phyloP scores from a whole-genome alignment of 1,284 basidiomycete genomes.

The Ganoderma leucocontextum region DNA sequence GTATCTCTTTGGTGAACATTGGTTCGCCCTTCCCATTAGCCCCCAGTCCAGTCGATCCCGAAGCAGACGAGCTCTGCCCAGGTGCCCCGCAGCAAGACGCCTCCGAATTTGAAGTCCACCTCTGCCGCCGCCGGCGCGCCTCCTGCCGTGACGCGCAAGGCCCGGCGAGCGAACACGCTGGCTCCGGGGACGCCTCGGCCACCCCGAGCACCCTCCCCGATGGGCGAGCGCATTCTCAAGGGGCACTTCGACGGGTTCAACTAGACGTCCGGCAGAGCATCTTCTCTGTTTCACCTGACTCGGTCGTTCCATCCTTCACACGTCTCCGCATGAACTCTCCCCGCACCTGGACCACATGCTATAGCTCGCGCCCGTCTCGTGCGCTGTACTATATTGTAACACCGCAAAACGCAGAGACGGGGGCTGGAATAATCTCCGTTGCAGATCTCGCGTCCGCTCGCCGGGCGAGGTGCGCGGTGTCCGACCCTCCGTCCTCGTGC shows the following conservation, averaged over 20 bases:
- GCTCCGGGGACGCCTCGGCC: constrained; percentile 51
- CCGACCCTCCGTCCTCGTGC: background rate
- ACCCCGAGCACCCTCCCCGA: constrained; percentile 79
- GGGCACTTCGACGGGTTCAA: constrained; percentile 87
- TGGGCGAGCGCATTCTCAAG: constrained; percentile 85
- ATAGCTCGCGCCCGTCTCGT: background rate
- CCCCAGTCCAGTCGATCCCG: constrained; percentile 29
- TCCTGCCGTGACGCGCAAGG: constrained; percentile 43
- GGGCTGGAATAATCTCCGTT: background rate
- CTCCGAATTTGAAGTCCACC: constrained; percentile 28
- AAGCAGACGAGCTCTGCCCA: constrained; percentile 24
- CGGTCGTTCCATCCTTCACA: background rate
- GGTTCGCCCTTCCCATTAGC: constrained; percentile 22
- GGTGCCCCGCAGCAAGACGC: constrained; percentile 30
- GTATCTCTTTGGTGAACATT: constrained; percentile 1
- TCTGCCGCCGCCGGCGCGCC: constrained; percentile 3
- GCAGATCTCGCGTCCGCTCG: background rate
- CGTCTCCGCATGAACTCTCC: background rate
- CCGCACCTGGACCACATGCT: background rate
- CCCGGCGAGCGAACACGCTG: constrained; percentile 68
- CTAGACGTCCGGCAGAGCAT: constrained; percentile 37
- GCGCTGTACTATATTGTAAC: constrained; percentile 8
- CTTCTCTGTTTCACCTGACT: background rate
- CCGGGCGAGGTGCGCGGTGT: background rate
- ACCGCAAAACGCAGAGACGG: constrained; percentile 2